A percentile compares a stretch with the other conserved stretches of the same genome.
Conservation (phyloP, 2,329 filamentous ascomycete genomes). For the Chaetothyriales sp. region DNA sequence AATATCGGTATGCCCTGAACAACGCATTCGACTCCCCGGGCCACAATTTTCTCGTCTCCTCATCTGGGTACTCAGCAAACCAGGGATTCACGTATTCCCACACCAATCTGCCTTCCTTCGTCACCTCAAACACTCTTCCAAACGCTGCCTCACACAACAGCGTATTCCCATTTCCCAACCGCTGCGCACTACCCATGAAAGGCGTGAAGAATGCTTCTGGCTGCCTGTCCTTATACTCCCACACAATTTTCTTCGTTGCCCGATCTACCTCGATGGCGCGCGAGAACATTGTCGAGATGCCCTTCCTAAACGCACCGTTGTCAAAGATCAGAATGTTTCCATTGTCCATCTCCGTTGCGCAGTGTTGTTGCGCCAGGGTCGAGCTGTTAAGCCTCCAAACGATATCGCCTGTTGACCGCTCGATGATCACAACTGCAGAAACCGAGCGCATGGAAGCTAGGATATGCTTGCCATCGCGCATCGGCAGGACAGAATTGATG, state of each 20-base stretch:
- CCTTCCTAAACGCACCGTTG: constrained; percentile 32
- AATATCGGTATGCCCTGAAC: no score
- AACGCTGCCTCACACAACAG: constrained; percentile 32
- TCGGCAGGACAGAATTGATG: constrained; percentile 31
- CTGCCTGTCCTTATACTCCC: constrained; percentile 32
- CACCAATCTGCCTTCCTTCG: constrained; percentile 26
- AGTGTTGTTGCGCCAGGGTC: constrained; percentile 33
- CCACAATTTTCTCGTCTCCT: no score
- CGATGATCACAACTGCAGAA: constrained; percentile 33
- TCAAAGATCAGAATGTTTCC: constrained; percentile 36
- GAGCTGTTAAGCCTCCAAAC: constrained; percentile 31
- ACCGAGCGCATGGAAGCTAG: constrained; percentile 31
- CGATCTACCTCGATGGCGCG: constrained; percentile 31
- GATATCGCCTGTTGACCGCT: constrained; percentile 27
- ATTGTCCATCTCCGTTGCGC: constrained; percentile 28
- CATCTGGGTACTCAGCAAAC: no score
- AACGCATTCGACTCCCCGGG: no score
- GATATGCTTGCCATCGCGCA: constrained; percentile 28
- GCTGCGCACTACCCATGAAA: constrained; percentile 36
- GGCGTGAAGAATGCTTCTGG: constrained; percentile 32
- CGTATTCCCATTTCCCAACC: constrained; percentile 30
- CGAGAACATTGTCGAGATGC: constrained; percentile 30
- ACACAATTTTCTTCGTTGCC: constrained; percentile 28
- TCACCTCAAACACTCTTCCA: constrained; percentile 35
- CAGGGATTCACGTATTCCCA: no score